Evolutionary conservation across 495 filamentous ascomycete genomes (phyloP).

Genomic region (Pyrenopolyporus hunteri): DNA sequence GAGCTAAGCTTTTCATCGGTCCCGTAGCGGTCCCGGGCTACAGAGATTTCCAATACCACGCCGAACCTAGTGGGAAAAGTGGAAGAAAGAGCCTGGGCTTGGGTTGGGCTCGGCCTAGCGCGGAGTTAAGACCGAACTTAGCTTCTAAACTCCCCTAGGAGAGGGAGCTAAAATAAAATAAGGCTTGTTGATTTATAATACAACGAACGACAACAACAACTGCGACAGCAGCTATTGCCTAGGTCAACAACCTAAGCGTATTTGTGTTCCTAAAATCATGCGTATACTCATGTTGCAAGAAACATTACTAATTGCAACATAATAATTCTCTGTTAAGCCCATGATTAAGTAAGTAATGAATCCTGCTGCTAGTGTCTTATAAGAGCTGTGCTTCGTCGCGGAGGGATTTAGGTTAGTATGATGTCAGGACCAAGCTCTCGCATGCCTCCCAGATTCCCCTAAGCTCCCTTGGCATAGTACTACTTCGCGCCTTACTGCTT

Average conservation of each 20-base stretch:
- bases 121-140: constrained; percentile 16
- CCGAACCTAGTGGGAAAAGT: too few relatives aligned
- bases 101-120: constrained; percentile 3
- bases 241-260: background rate
- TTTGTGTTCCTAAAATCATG: background rate
- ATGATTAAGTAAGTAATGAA: constrained; percentile 7
- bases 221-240: background rate
- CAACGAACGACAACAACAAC: background rate
- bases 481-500: too few relatives aligned
- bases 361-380: too few relatives aligned
- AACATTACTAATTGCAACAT: constrained; percentile 21
- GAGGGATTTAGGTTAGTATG: too few relatives aligned
- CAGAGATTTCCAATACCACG: too few relatives aligned
- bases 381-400: too few relatives aligned
- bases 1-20: too few relatives aligned
- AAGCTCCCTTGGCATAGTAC: too few relatives aligned
- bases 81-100: too few relatives aligned
- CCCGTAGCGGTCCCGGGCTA: background rate
- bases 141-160: background rate
- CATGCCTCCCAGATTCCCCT: too few relatives aligned
- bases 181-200: constrained; percentile 25
- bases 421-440: too few relatives aligned
- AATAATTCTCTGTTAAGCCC: background rate
- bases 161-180: too few relatives aligned
- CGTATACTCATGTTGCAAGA: constrained; percentile 32